Base-by-base conservation (phyloP, 1,139 yeast species). In the Pichia sp. region DNA sequence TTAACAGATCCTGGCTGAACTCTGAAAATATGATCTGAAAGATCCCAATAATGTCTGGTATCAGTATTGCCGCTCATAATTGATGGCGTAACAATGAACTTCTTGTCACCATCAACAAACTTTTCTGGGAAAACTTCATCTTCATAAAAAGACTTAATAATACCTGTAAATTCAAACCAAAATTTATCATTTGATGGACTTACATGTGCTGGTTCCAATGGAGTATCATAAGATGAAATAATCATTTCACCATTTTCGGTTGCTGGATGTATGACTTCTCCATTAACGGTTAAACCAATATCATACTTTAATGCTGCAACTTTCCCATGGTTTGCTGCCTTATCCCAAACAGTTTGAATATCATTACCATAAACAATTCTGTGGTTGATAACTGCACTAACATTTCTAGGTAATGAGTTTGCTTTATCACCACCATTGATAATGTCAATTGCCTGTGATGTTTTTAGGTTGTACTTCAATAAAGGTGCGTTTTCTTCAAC, bases 31-130 rank as follows among this genome's bases (percentile, higher is more conserved):
- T 86, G 80, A 51, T 74, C 73, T n/a, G 90, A 79, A 64, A 89
- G 73, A 49, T 73, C 69, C 91, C 95, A 87, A 70, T 86, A 88
- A 65, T 80, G 78, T 64, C 80, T 78, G 10, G 96, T 88, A 66
- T 89, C 96, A 3, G 96, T 89, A 68, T 88, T 89, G 34, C 87
- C 96, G 7, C 87, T 76, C 80, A 86, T 79, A 49, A 87, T 64
- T 22, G 79, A 72, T 13, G 96, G 95, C 2, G 90, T 71, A 27
- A 81, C 72, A 49, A 85, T 72, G 34, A 83, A 69, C 29, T 80
- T 73, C 43, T 72, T 56, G 56, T 75, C 77, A 11, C 19, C 29
- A 52, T 69, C 65, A 4, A 13, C 42, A 42, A 76, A 73, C 69
- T 74, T 33, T 69, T 68, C 72, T 0, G 76, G 75, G 54, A 61